Conservation (phyloP, 179 eudicot genomes). For the Amaranthus tricolor region DNA sequence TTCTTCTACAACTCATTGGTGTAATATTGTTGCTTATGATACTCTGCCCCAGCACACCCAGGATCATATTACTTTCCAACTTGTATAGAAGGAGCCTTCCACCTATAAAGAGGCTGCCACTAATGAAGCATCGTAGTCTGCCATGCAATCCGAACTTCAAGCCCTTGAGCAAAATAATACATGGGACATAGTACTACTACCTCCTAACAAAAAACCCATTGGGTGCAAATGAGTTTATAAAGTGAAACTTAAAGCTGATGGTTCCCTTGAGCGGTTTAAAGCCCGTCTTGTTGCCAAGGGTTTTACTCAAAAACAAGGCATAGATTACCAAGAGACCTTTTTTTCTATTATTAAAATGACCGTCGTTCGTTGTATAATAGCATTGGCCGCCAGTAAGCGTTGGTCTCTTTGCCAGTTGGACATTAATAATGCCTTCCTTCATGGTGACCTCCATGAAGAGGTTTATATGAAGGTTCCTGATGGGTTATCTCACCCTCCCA, state of each 20-base stretch:
- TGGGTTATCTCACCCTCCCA: too few relatives aligned
- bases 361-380: neutral
- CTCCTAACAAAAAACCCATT: neutral
- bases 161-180: too few relatives aligned
- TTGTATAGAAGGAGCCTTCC: too few relatives aligned
- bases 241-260: neutral
- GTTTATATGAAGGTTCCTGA: too few relatives aligned
- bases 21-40: too few relatives aligned
- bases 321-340: neutral
- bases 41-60: too few relatives aligned
- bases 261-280: too few relatives aligned
- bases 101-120: too few relatives aligned
- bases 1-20: too few relatives aligned
- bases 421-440: neutral
- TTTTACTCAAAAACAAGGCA: neutral
- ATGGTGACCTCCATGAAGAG: neutral
- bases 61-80: too few relatives aligned
- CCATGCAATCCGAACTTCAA: too few relatives aligned
- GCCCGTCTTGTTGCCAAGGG: neutral
- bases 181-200: neutral
- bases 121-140: too few relatives aligned
- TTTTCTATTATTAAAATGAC: neutral
- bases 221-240: neutral
- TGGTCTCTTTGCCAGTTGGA: neutral
- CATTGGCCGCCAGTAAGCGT: neutral